A percentile compares a stretch with the other conserved stretches of the same genome.
Conservation (phyloP, 179 eudicot genomes). For the Silene noctiflora region DNA sequence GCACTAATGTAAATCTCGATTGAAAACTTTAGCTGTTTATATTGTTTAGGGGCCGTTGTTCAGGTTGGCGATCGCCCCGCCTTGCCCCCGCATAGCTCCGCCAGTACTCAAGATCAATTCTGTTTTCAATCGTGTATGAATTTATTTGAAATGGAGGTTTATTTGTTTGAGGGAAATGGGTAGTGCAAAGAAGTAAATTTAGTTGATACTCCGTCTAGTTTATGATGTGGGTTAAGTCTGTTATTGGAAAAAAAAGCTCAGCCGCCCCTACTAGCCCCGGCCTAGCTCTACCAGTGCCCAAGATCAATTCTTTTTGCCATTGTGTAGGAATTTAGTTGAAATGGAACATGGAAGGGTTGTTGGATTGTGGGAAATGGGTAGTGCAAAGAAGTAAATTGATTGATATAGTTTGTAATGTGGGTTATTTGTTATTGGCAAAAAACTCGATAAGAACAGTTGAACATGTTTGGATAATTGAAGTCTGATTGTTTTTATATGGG, state of each 20-base stretch:
- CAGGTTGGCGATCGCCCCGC: no score
- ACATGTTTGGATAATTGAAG: no score
- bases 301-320: not conserved
- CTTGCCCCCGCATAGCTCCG: no score
- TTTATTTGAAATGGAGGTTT: not conserved
- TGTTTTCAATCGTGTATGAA: not conserved
- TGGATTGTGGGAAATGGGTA: not conserved
- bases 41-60: not conserved
- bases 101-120: not conserved
- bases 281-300: no score
- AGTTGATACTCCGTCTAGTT: not conserved
- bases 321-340: not conserved
- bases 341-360: conserved; percentile 2
- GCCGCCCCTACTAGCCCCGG: no score
- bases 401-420: not conserved
- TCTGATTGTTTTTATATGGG: no score
- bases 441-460: no score
- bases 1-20: no score
- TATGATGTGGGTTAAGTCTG: not conserved
- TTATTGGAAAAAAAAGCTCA: not conserved
- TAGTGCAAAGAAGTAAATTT: not conserved
- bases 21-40: no score
- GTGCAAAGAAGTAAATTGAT: not conserved
- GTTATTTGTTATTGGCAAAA: not conserved
- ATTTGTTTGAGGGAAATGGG: not conserved